phyloP scores from a whole-genome alignment of 148 eudicot genomes.

The Dianthus caryophyllus region DNA sequence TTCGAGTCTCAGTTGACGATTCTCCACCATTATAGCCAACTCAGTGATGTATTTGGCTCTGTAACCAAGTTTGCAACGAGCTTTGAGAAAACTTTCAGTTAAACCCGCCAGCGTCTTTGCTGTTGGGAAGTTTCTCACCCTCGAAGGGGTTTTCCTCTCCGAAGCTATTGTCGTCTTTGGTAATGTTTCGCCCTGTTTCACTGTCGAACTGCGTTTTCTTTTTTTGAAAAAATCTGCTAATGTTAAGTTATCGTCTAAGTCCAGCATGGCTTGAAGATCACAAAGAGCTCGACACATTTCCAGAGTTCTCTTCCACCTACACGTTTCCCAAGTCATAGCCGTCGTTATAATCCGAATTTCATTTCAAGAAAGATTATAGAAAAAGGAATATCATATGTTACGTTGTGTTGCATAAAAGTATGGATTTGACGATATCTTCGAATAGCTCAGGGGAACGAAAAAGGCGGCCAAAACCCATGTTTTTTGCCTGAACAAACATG shows the following conservation, averaged over 20 bases:
- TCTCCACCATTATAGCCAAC: conserved; percentile 20
- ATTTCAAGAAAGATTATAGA: conserved; percentile 10
- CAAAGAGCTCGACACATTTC: conserved; percentile 38
- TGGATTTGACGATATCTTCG: conserved; percentile 42
- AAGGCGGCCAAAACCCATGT: conserved; percentile 35
- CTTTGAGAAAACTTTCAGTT: not conserved
- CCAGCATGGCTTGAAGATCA: conserved; percentile 25
- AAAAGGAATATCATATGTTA: not conserved
- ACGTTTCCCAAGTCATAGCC: no score
- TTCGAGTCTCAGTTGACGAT: conserved; percentile 12
- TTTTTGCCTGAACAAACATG: conserved; percentile 24
- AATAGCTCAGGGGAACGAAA: conserved; percentile 49
- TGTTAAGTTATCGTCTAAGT: not conserved
- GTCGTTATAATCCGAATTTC: no score
- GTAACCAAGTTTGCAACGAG: conserved; percentile 32
- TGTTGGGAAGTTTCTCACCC: conserved; percentile 31
- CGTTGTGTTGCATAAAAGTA: conserved; percentile 29
- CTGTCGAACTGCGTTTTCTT: not conserved
- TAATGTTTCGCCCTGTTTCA: not conserved
- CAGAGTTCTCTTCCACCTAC: conserved; percentile 39
- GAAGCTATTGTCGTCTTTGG: not conserved
- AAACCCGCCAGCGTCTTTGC: conserved; percentile 16
- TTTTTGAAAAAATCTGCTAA: not conserved
- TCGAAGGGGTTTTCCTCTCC: not conserved
- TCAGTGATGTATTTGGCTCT: conserved; percentile 27